Conservation (phyloP, 495 filamentous ascomycete species). For the Eremomyces bilateralis region DNA sequence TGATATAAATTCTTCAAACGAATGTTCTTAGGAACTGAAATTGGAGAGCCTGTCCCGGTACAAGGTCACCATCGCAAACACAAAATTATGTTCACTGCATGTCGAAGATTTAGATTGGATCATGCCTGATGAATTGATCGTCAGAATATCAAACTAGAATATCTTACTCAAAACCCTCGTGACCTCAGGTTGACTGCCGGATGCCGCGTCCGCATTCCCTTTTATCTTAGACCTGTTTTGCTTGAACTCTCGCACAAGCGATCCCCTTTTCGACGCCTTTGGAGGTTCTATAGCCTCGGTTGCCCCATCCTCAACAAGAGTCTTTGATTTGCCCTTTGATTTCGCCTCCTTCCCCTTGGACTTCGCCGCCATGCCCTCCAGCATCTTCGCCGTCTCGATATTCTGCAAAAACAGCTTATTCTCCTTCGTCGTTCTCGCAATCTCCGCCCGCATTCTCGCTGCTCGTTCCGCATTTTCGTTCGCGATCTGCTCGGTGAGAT, state of each 20-base stretch:
- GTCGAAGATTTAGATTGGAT: not conserved
- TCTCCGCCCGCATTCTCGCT: constrained; percentile 57
- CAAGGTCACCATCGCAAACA: too few relatives aligned
- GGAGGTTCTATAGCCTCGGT: not conserved
- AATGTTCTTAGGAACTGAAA: too few relatives aligned
- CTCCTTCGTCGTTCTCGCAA: constrained; percentile 54
- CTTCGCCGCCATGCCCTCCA: constrained; percentile 18
- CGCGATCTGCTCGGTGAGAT: constrained; percentile 45
- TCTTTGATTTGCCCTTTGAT: constrained; percentile 15
- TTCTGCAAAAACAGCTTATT: constrained; percentile 66
- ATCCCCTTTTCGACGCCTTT: constrained; percentile 5
- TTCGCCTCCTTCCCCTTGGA: constrained; percentile 47
- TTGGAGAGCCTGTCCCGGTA: too few relatives aligned
- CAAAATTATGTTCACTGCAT: not conserved
- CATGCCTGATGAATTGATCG: constrained; percentile 17
- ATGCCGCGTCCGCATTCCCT: constrained; percentile 24
- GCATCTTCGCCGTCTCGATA: constrained; percentile 38
- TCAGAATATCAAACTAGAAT: too few relatives aligned
- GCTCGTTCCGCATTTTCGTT: constrained; percentile 68
- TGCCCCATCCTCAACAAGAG: constrained; percentile 9
- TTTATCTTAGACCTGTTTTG: constrained; percentile 37
- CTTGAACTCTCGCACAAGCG: constrained; percentile 41
- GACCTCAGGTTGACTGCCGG: constrained; percentile 39
- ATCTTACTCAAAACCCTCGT: constrained; percentile 58
- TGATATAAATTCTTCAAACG: too few relatives aligned